A percentile compares a stretch with the other conserved stretches of the same genome.
Conservation (phyloP, 1,284 basidiomycete species). For the Papiliotrema laurentii region DNA sequence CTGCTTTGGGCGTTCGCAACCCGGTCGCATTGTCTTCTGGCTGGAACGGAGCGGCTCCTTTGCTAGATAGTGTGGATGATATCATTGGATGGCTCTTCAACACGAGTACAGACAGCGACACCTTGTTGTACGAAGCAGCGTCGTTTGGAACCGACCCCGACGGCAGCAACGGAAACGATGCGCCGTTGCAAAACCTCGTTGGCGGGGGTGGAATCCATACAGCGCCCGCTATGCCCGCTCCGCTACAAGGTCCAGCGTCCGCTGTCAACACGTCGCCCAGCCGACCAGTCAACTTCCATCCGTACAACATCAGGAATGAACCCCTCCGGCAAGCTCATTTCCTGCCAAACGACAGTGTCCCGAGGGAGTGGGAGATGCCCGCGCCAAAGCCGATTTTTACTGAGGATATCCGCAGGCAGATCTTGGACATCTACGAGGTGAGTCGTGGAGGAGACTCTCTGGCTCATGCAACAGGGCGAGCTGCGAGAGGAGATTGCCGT, state of each 20-base stretch:
- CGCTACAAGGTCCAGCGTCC: too few species aligned
- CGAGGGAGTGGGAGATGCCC: neutral
- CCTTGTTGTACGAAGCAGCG: too few species aligned
- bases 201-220: too few species aligned
- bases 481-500: neutral
- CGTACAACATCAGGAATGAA: neutral
- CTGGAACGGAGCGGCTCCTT: neutral
- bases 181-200: too few species aligned
- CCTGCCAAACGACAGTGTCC: neutral
- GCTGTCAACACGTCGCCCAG: too few species aligned
- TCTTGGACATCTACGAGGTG: slow-evolving; percentile 7
- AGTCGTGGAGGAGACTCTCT: neutral
- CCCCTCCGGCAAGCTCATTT: neutral
- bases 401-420: neutral
- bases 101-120: too few species aligned
- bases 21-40: neutral
- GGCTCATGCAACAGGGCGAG: neutral
- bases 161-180: too few species aligned
- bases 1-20: neutral
- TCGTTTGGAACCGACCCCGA: too few species aligned
- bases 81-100: slow-evolving; percentile 14
- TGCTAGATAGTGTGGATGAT: slow-evolving; percentile 14
- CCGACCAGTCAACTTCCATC: neutral
- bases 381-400: neutral
- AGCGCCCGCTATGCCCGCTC: too few species aligned